Base-by-base conservation (phyloP, 345 rosid genomes). In the Populus simonii region DNA sequence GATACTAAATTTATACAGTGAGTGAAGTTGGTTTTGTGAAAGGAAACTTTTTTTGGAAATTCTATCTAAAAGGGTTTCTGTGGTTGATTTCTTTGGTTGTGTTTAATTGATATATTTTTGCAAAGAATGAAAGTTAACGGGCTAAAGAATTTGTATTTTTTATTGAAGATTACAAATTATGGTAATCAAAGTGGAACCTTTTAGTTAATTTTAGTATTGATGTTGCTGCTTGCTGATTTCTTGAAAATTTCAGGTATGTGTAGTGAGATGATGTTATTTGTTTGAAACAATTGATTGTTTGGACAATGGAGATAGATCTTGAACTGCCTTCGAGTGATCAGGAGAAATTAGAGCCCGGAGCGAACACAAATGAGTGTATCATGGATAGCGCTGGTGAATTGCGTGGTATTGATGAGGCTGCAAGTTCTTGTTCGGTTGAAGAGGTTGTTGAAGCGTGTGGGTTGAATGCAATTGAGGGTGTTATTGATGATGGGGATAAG, bases 281-380 rank as follows among this genome's bases (percentile, higher is more conserved):
- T 75, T 17, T 20, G 6, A 35, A 33, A 80, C 66, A 55, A 43
- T 27, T 76, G 47, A 1, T 49, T 31, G 68, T 8, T 69, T 33
- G 53, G 53, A 47, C 66, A 53, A 78, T 80, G 86, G 86, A 80
- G 84, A 79, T 79, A 76, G 84, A 83, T 83, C 83, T 81, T 45
- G 87, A 83, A 51, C 35, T 74, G 71, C 81, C 85, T 47, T 74
- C 79, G 18, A 51, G 63, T 66, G 80, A 78, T 31, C 77, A 68
- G 41, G 59, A 78, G 72, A 84, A 76, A 72, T 47, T 36, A 74
- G 77, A 75, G 39, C 39, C 70, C 39, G 36, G 47, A 22, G 59
- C 82, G 73, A 70, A 20, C 72, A 53, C 68, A 75, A 68, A 69
- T 35, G 59, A 20, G 63, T 33, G 71, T 66, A 59, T 67, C 39